Conservation (phyloP, 805 yeast species). For the Kodamaea sagamina region DNA sequence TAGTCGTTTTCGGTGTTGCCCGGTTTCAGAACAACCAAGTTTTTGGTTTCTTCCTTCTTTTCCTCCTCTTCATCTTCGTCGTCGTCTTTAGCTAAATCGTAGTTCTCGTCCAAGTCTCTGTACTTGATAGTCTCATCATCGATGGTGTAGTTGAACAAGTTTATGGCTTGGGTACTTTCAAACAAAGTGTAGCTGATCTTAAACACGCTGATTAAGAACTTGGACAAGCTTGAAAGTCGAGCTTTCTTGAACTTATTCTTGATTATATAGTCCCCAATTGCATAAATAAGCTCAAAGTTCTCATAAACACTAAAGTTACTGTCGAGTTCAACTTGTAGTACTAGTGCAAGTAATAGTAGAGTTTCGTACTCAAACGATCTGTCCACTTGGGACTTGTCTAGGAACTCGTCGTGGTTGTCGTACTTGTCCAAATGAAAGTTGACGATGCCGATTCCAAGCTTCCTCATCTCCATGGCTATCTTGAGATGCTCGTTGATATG, state of each 20-base stretch:
- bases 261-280: slow-evolving; percentile 40
- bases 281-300: slow-evolving; percentile 42
- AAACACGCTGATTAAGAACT: slow-evolving; percentile 31
- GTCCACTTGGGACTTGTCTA: slow-evolving; percentile 15
- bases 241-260: slow-evolving; percentile 20
- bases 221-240: slow-evolving; percentile 24
- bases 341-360: slow-evolving; percentile 35
- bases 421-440: slow-evolving; percentile 45
- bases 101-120: slow-evolving; percentile 44
- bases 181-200: slow-evolving; percentile 39
- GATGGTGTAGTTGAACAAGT: slow-evolving; percentile 47
- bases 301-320: slow-evolving; percentile 41
- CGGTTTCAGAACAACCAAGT: slow-evolving; percentile 17
- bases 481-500: slow-evolving; percentile 16
- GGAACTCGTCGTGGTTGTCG: slow-evolving; percentile 26
- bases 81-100: slow-evolving; percentile 28
- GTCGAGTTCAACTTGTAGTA: slow-evolving; percentile 42
- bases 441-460: slow-evolving; percentile 35
- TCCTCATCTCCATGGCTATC: slow-evolving; percentile 37
- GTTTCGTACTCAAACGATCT: slow-evolving; percentile 30
- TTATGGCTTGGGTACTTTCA: slow-evolving; percentile 52
- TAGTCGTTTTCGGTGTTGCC: slow-evolving; percentile 16
- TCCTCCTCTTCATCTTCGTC: slow-evolving; percentile 18
- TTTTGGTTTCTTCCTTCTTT: slow-evolving; percentile 19
- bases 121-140: slow-evolving; percentile 41